These are phyloP conservation scores for Daedaleopsis sinensis DNA, from an alignment of 768 basidiomycete genomes.

Conservation along the genomic window DNA sequence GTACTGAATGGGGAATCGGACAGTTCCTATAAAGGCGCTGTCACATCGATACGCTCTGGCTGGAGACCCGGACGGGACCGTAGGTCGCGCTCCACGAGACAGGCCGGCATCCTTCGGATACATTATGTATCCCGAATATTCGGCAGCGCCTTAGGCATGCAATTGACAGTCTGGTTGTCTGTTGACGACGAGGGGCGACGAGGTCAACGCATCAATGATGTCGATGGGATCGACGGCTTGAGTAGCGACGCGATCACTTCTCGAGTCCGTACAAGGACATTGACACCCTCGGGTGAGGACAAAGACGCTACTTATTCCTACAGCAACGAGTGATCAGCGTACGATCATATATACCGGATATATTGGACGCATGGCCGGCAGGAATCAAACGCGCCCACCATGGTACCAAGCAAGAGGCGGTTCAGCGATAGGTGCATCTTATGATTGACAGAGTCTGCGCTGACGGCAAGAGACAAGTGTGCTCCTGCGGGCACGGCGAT, in stretches of 20 bases:
- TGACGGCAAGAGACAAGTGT: not conserved
- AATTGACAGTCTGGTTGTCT: constrained; percentile 4
- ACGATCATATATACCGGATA: not conserved
- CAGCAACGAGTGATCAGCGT: not conserved
- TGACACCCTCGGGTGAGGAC: not conserved
- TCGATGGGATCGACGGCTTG: not conserved
- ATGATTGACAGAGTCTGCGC: not conserved
- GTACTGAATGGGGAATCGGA: no score
- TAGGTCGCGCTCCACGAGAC: not conserved
- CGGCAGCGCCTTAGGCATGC: not conserved
- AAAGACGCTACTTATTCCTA: constrained; percentile 4
- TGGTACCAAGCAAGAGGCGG: not conserved
- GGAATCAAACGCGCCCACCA: not conserved
- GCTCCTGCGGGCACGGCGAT: not conserved
- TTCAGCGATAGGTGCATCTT: not conserved
- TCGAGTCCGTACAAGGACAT: not conserved
- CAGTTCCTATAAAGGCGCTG: not conserved
- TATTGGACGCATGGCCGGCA: not conserved
- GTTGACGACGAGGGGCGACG: not conserved
- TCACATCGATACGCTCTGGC: not conserved
- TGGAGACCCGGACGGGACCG: no score
- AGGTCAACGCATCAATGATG: constrained; percentile 21
- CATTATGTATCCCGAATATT: not conserved
- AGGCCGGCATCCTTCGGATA: not conserved
- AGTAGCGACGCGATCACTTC: constrained; percentile 4